Evolutionary conservation across 805 yeast species (phyloP).

Genomic region (Pichia thaimueangensis): DNA sequence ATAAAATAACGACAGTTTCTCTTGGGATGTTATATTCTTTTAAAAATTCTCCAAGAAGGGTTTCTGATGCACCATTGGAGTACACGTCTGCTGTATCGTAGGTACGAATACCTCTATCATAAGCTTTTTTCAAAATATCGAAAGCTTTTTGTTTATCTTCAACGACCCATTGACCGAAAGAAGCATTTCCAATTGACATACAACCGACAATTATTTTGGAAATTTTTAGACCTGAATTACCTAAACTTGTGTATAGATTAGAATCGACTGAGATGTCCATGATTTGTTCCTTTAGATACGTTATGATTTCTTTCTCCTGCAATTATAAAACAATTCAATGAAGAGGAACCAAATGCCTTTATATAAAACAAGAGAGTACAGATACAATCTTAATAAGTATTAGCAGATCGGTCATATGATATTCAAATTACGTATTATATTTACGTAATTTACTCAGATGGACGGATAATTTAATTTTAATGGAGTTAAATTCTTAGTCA

Average conservation of each 20-base stretch:
- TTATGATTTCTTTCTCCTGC: too few species aligned
- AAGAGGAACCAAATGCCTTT: too few species aligned
- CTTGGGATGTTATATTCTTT: constrained; percentile 25
- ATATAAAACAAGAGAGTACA: too few species aligned
- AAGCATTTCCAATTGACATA: constrained; percentile 31
- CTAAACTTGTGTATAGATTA: constrained; percentile 15
- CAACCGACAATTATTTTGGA: constrained; percentile 34
- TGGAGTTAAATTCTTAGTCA: too few species aligned
- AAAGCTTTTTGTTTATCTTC: constrained; percentile 41
- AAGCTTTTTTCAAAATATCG: constrained; percentile 32
- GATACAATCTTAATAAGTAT: too few species aligned
- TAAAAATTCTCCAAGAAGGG: constrained; percentile 23
- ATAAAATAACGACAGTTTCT: constrained; percentile 23
- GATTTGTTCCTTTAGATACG: too few species aligned
- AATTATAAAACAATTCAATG: too few species aligned
- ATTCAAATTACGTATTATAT: too few species aligned
- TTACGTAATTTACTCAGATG: too few species aligned
- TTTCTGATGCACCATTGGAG: constrained; percentile 25
- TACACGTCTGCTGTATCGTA: constrained; percentile 37
- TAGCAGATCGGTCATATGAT: too few species aligned
- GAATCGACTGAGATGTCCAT: too few species aligned
- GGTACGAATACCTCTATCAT: constrained; percentile 37
- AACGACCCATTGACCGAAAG: constrained; percentile 38
- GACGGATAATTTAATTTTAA: too few species aligned
- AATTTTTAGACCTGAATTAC: constrained; percentile 31